Evolutionary conservation across 371 early-diverging fungal species (phyloP).

Genomic region (Mucor sp.): DNA sequence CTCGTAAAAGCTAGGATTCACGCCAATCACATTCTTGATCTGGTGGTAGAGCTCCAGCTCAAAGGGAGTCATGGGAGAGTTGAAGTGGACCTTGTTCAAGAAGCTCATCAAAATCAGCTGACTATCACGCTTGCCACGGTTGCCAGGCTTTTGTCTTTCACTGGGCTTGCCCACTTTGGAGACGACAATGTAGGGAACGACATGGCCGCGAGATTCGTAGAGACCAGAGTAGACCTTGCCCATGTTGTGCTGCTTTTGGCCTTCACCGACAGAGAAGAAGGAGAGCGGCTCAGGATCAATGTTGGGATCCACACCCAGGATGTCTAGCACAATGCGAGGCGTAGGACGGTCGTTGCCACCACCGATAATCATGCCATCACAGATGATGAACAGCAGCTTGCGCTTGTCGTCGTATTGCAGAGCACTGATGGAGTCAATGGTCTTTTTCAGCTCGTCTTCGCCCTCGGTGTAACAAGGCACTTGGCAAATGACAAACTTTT

Average conservation of each 20-base stretch:
- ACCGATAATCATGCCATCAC: conserved; percentile 89
- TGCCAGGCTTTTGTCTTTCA: conserved; percentile 76
- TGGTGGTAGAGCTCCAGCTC: conserved; percentile 91
- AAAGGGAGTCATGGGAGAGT: conserved; percentile 79
- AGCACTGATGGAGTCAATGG: conserved; percentile 71
- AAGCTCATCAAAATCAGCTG: conserved; percentile 85
- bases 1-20: conserved; percentile 76
- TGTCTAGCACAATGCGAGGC: conserved; percentile 83
- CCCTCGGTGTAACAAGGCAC: conserved; percentile 88
- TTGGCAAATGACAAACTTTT: conserved; percentile 91
- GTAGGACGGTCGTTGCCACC: conserved; percentile 91
- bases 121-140: conserved; percentile 87
- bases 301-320: conserved; percentile 80
- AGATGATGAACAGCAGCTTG: conserved; percentile 80
- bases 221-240: conserved; percentile 91
- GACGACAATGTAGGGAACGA: conserved; percentile 83
- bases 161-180: conserved; percentile 80
- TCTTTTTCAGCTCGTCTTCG: conserved; percentile 70
- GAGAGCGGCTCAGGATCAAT: conserved; percentile 84
- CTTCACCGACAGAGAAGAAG: conserved; percentile 89
- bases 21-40: conserved; percentile 86
- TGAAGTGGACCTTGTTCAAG: conserved; percentile 75
- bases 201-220: conserved; percentile 80
- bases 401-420: conserved; percentile 72
- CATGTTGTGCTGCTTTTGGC: conserved; percentile 83